phyloP scores from a whole-genome alignment of 805 yeast genomes.

The Saturnispora bothae region DNA sequence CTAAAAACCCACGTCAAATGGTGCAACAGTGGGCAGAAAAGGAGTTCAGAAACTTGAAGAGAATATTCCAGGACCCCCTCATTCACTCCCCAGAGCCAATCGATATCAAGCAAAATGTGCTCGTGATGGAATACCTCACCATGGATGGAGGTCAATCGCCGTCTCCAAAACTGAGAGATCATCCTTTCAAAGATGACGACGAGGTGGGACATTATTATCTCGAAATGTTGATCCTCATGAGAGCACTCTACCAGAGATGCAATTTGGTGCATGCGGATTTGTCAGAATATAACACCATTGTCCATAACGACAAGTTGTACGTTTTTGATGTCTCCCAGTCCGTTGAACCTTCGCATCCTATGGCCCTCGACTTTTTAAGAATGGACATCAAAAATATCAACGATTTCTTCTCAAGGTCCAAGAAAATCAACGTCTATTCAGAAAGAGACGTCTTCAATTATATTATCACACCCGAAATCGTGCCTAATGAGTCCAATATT shows the following conservation, averaged over 20 bases:
- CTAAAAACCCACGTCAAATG: slow-evolving; percentile 94
- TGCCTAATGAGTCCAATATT: slow-evolving; percentile 28
- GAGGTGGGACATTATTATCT: slow-evolving; percentile 61
- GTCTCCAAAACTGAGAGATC: slow-evolving; percentile 82
- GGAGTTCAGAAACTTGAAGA: slow-evolving; percentile 84
- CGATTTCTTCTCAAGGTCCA: slow-evolving; percentile 65
- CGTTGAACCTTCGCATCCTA: slow-evolving; percentile 96
- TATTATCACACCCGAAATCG: slow-evolving; percentile 35
- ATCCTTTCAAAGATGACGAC: slow-evolving; percentile 52
- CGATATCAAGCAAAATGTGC: slow-evolving; percentile 78
- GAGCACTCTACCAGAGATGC: slow-evolving; percentile 80
- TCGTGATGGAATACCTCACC: slow-evolving; percentile 86
- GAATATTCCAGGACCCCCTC: slow-evolving; percentile 57
- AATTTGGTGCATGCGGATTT: slow-evolving; percentile 93
- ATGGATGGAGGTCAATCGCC: slow-evolving; percentile 71
- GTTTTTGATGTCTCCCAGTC: slow-evolving; percentile 96
- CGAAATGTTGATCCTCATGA: slow-evolving; percentile 73
- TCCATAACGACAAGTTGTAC: slow-evolving; percentile 67
- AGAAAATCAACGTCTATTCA: slow-evolving; percentile 66
- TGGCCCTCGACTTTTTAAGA: slow-evolving; percentile 86
- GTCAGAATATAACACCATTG: slow-evolving; percentile 86
- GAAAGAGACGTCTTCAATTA: slow-evolving; percentile 77
- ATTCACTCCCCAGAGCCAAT: slow-evolving; percentile 93
- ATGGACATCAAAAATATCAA: slow-evolving; percentile 97
- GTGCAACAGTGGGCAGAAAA: slow-evolving; percentile 98